Evolutionary conservation across 306 rosid genomes (phyloP), one percentile per base, ranked within the genome.

Genomic region (Begonia peltatifolia): DNA sequence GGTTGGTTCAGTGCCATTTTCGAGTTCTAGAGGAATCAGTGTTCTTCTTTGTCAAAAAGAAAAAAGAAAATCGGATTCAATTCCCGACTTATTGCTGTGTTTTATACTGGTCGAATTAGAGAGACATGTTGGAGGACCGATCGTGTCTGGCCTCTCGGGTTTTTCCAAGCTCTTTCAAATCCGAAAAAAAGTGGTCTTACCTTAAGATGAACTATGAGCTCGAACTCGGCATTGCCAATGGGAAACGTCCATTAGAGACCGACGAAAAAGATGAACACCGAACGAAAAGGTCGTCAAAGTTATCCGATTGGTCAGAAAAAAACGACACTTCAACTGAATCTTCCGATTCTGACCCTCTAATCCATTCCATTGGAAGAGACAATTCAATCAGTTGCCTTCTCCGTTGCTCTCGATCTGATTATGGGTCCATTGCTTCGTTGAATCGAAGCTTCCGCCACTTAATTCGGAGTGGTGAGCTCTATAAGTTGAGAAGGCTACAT

Each of bases 121-220:
- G 69, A 74, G 92, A 80, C 66, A 90, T 92, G 99, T 92, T 83
- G 78, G 99, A 92, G 61, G 81, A 67, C 61, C 88, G 86, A 58
- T 79, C 82, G 50, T 75, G 72, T 30, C 53, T 77, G 61, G 63
- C 78, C 57, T 73, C 81, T 49, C 73, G 95, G 77, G 73, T 79
- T 84, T 86, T 76, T 75, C 52, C 86, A 36, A 73, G 81, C 75
- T 50, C 74, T 57, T 84, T 84, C 79, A 81, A 72, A 64, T 60
- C 82, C 6, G 83, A 79, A 48, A 54, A 54, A 73, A 58, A 81
- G 68, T 83, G 93, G 93, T 41, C 82, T 71, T 79, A 55, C 66
- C 17, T 52, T 52, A 61, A 53, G 75, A 72, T 83, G 85, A 66
- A 67, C 47, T 86, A 57, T 58, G 68, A 70, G 60, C 71, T 72